Percentiles rank a stretch among this genome's conserved stretches.
phyloP scores from a whole-genome alignment of 306 rosid genomes.

The Trifolium subterraneum region DNA sequence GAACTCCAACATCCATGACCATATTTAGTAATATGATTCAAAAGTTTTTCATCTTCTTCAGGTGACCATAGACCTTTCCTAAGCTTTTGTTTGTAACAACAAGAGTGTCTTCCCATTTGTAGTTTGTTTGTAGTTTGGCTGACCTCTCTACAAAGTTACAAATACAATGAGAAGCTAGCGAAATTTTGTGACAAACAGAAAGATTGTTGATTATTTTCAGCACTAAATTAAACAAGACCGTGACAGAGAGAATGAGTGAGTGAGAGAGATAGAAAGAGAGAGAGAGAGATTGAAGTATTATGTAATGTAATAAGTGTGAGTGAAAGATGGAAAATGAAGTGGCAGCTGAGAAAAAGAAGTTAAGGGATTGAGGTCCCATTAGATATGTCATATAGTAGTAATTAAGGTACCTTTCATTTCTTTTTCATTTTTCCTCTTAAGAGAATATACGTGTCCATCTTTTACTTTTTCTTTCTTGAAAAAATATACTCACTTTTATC shows the following conservation, averaged over 20 bases:
- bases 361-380: conserved; percentile 54
- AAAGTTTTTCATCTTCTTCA: conserved; percentile 68
- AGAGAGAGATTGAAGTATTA: conserved; percentile 14
- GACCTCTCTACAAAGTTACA: background rate
- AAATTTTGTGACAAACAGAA: conserved; percentile 37
- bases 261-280: conserved; percentile 39
- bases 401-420: conserved; percentile 31
- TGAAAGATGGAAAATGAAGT: conserved; percentile 58
- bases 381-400: conserved; percentile 53
- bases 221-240: conserved; percentile 33
- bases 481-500: too few relatives aligned
- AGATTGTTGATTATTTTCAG: conserved; percentile 33
- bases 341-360: conserved; percentile 59
- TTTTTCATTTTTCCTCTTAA: background rate
- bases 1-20: conserved; percentile 78
- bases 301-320: background rate
- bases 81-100: conserved; percentile 71
- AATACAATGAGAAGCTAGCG: conserved; percentile 36
- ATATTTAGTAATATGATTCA: conserved; percentile 53
- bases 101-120: conserved; percentile 69
- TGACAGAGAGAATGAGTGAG: conserved; percentile 46
- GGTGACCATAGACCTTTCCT: conserved; percentile 72
- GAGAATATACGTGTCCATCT: conserved; percentile 5
- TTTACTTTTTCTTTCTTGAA: background rate
- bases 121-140: background rate